Percentiles rank a stretch among this genome's conserved stretches.
These are phyloP conservation scores for Hypoxylon sp. DNA, from an alignment of 2,329 filamentous ascomycete species.

Conservation along the genomic window DNA sequence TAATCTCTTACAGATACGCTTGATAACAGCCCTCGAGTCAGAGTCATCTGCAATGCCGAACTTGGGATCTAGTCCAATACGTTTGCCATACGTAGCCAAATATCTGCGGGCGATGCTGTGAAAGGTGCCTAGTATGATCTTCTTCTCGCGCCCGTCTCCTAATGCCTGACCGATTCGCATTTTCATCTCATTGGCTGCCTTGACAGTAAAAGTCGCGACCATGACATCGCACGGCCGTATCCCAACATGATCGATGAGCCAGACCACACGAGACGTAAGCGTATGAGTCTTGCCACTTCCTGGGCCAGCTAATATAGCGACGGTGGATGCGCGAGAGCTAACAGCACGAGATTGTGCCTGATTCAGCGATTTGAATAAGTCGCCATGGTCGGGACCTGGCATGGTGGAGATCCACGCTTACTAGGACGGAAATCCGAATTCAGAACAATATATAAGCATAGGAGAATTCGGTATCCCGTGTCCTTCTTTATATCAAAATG, in stretches of 20 bases:
- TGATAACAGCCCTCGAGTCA: slow-evolving; percentile 84
- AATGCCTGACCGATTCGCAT: slow-evolving; percentile 85
- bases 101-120: slow-evolving; percentile 93
- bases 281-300: slow-evolving; percentile 95
- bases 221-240: slow-evolving; percentile 89
- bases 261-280: slow-evolving; percentile 90
- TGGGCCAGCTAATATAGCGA: slow-evolving; percentile 77
- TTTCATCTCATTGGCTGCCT: slow-evolving; percentile 94
- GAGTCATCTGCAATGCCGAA: slow-evolving; percentile 92
- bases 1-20: slow-evolving; percentile 84
- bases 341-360: slow-evolving; percentile 70
- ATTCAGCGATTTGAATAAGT: slow-evolving; percentile 67
- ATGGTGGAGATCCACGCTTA: slow-evolving; percentile 41
- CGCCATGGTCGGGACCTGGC: slow-evolving; percentile 42
- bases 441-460: slow-evolving; percentile 3
- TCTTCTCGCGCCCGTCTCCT: slow-evolving; percentile 81
- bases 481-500: neutral
- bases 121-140: slow-evolving; percentile 91
- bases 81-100: slow-evolving; percentile 84
- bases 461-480: neutral
- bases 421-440: slow-evolving; percentile 5
- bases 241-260: slow-evolving; percentile 80
- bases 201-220: slow-evolving; percentile 97
- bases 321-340: slow-evolving; percentile 66
- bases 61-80: slow-evolving; percentile 84